Evolutionary conservation across 192 early-diverging fungal species (phyloP), one percentile per base, ranked within the genome.

Genomic region (Mortierella hygrophila): DNA sequence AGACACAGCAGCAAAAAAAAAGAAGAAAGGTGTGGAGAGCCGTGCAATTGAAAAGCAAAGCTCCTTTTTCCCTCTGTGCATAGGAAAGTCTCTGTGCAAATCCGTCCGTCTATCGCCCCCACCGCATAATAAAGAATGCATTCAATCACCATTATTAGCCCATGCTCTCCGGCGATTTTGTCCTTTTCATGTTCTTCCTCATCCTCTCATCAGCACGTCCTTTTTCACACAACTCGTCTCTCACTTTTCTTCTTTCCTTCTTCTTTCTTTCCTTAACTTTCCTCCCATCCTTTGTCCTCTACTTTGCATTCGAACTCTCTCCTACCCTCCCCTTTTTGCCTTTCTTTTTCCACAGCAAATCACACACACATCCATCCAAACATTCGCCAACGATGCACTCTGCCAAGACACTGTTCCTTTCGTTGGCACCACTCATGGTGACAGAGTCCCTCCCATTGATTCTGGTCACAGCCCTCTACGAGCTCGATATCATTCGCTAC

Each of bases 371-470:
- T 46, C 2, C 55, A 26, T 11, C 29, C n/a, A 26, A 26, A 26
- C n/a, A 10, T 6, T 26, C 55, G 16, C 55, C 23, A 60, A 60
- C 23, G 16, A 60, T 60, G 55, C 55, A 26, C n/a, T 6, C 55
- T 23, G 55, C 55, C 21, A 60, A 60, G 55, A 26, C 23, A 6
- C n/a, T 60, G n/a, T 65, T 65, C 11, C 60, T 65, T 65, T 65
- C 60, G 16, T 26, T 60, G 55, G 55, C 55, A 60, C 55, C 55
- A 11, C 23, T 26, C 55, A 60, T 60, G 55, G 55, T 60, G 55
- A 74, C 68, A 42, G 82, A 83, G 37, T 72, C 23, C 35, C 29
- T 83, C 26, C 82, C 82, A 23, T 46, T 83, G 32, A 35, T 74
- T n/a, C 72, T 83, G 18, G 72, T 47, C 13, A 83, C 82, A 0